A percentile compares a stretch with the other conserved stretches of the same genome.
Conservation (phyloP, 345 rosid genomes). For the Ceriops decandra region DNA sequence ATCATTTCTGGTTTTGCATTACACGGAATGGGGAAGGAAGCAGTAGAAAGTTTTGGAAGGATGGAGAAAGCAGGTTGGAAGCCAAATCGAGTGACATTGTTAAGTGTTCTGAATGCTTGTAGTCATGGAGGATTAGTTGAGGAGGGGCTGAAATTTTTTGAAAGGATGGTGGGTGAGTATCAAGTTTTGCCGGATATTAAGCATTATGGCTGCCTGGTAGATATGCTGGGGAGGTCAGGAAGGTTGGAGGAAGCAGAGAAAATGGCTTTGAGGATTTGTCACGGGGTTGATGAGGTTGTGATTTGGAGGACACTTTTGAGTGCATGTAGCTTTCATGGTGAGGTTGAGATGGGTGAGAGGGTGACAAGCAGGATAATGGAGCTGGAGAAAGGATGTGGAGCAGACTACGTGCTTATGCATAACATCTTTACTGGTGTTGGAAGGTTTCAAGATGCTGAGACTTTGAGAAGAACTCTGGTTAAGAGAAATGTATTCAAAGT, state of each 20-base stretch:
- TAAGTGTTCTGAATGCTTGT: slow-evolving; percentile 76
- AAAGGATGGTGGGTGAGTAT: slow-evolving; percentile 50
- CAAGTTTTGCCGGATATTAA: slow-evolving; percentile 54
- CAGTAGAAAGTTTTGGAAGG: slow-evolving; percentile 44
- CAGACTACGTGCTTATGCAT: slow-evolving; percentile 72
- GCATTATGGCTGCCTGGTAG: slow-evolving; percentile 75
- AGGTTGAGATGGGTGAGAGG: slow-evolving; percentile 66
- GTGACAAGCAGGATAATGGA: slow-evolving; percentile 63
- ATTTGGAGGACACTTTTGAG: slow-evolving; percentile 84
- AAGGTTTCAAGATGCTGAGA: slow-evolving; percentile 60
- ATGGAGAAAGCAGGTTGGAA: slow-evolving; percentile 56
- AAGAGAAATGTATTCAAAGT: slow-evolving; percentile 45
- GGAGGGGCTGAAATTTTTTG: slow-evolving; percentile 57
- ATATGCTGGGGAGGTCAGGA: slow-evolving; percentile 78
- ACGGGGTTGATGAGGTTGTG: slow-evolving; percentile 42
- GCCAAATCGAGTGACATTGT: slow-evolving; percentile 65
- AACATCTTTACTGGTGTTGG: slow-evolving; percentile 63
- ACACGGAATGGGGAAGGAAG: slow-evolving; percentile 84
- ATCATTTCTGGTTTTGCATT: slow-evolving; percentile 74
- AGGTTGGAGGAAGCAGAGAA: slow-evolving; percentile 78
- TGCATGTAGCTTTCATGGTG: slow-evolving; percentile 73
- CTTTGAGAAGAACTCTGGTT: slow-evolving; percentile 54
- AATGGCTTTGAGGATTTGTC: slow-evolving; percentile 54
- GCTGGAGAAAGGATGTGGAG: slow-evolving; percentile 65
- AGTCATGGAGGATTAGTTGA: slow-evolving; percentile 86